Evolutionary conservation across 805 yeast genomes (phyloP).

Genomic region (Wickerhamiella azymoides): DNA sequence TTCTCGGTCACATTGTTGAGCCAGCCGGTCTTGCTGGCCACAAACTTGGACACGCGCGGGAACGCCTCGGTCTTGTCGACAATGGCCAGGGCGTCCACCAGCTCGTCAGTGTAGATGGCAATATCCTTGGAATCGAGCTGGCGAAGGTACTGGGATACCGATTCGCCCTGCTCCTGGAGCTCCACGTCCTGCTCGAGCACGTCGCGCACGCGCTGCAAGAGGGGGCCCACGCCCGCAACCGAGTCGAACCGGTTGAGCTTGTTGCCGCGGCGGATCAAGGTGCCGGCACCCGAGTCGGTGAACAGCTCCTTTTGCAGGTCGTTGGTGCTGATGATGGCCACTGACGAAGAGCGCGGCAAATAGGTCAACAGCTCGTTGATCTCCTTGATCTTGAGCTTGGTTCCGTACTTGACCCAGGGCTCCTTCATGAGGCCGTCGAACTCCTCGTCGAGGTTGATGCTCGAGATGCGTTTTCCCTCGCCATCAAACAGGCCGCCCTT

Average conservation of each 20-base stretch:
- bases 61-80: conserved; percentile 36
- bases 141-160: conserved; percentile 73
- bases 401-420: conserved; percentile 97
- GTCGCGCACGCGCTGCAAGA: conserved; percentile 50
- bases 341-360: conserved; percentile 93
- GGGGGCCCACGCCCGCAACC: conserved; percentile 42
- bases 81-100: conserved; percentile 84
- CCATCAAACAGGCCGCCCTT: conserved; percentile 97
- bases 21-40: conserved; percentile 88
- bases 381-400: conserved; percentile 91
- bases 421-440: conserved; percentile 81
- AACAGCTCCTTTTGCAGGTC: conserved; percentile 94
- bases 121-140: conserved; percentile 47
- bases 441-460: conserved; percentile 91
- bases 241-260: conserved; percentile 56
- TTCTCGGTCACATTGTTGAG: conserved; percentile 93
- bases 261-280: conserved; percentile 94
- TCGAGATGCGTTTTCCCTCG: conserved; percentile 73
- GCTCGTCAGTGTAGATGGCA: conserved; percentile 69
- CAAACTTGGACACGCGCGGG: conserved; percentile 71
- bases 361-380: conserved; percentile 87
- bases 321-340: conserved; percentile 89
- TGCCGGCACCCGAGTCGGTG: conserved; percentile 99
- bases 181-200: conserved; percentile 69
- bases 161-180: conserved; percentile 50